Evolutionary conservation across 1,284 basidiomycete genomes (phyloP), one percentile per base, ranked within the genome.

Genomic region (Apiotrichum brassicae): DNA sequence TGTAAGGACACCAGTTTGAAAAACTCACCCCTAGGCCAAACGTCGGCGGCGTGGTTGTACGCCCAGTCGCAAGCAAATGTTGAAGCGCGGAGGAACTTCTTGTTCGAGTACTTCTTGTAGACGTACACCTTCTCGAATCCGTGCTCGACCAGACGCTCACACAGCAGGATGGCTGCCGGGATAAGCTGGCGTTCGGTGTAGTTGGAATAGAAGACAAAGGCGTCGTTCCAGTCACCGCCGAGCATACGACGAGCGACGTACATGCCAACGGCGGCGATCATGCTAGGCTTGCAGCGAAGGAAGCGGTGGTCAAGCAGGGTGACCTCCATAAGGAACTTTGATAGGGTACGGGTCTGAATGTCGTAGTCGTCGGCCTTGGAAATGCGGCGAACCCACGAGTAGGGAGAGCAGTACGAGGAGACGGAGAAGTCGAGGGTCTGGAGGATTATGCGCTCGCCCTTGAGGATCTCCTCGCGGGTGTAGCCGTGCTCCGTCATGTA

Each of bases 281-380:
- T 79, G 70, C 87, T 91, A 0, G 94, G 93, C 73, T 93, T 94
- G 53, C 86, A 92, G 44, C 89, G 79, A 66, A 99, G 74, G 81
- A 99, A 98, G 37, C 88, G 84, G 67, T 95, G 76, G 71, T 98
- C 94, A 53, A 98, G 77, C 46, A 98, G 78, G 8, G 92, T 95
- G 41, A 95, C 87, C 75, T 99, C 95, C 67, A 93, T 94, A 69
- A 98, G 76, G 79, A 97, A 98, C 75, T 99, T 99, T 78, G 88
- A 86, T 49, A 99, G 77, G 12, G 95, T 99, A 53, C 95, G 79
- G 6, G 94, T 98, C 72, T 97, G 94, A 63, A 98, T 86, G 70
- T 98, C 92, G 71, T 98, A 99, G 74, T 97, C 89, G 76, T 99
- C 95, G 24, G 95, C 95, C 74, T 94, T 97, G 78, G 89, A 94